These are phyloP conservation scores for Carex parvula DNA, from an alignment of 176 grass and related monocot genomes.

Conservation along the genomic window DNA sequence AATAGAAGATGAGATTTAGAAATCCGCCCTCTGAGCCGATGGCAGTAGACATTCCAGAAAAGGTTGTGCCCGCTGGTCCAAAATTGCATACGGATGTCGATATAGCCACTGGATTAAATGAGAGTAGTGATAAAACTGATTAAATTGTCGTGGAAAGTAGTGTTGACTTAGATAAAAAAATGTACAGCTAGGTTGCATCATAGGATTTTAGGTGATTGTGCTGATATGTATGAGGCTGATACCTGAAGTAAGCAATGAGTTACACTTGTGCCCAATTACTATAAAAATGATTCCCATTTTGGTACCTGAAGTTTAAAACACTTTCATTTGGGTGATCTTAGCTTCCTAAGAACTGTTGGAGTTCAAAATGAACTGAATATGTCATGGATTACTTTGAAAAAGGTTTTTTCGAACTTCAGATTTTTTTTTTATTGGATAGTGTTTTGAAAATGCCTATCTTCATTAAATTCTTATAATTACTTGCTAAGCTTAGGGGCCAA, in stretches of 20 bases:
- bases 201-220: slow-evolving; percentile 8
- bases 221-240: neutral
- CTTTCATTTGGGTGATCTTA: neutral
- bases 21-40: neutral
- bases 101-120: neutral
- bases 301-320: neutral
- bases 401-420: neutral
- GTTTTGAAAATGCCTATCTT: neutral
- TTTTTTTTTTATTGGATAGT: neutral
- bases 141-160: neutral
- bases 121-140: neutral
- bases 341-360: neutral
- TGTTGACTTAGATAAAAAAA: neutral
- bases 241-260: neutral
- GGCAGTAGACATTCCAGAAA: slow-evolving; percentile 16
- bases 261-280: neutral
- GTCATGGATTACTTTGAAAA: neutral
- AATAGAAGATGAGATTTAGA: neutral
- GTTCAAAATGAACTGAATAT: neutral
- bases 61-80: neutral
- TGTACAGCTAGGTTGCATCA: neutral
- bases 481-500: neutral
- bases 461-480: neutral
- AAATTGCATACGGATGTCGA: neutral
- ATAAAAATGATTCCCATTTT: neutral